These are phyloP conservation scores for Tulasnella sp. DNA, from an alignment of 768 basidiomycete species.

Conservation along the genomic window DNA sequence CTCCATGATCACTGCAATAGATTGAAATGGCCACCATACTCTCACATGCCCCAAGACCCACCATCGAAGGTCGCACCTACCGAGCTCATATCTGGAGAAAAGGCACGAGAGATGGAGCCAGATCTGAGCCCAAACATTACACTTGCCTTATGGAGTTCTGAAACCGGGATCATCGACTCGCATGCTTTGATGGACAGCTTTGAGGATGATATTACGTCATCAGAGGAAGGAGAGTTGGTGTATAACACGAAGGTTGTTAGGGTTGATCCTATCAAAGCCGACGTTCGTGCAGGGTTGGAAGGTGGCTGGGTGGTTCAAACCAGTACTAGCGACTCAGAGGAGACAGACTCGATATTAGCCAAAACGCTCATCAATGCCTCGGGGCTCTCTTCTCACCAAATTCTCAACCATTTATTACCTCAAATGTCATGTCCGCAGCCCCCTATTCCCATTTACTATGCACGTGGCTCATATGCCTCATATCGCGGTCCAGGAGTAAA, in stretches of 20 bases:
- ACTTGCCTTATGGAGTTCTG: conserved; percentile 65
- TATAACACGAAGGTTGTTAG: conserved; percentile 75
- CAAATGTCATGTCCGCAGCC: conserved; percentile 24
- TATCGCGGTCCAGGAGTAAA: conserved; percentile 67
- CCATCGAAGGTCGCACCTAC: conserved; percentile 33
- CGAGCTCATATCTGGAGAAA: conserved; percentile 49
- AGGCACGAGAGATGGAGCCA: conserved; percentile 68
- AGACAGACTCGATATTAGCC: conserved; percentile 51
- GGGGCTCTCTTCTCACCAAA: conserved; percentile 56
- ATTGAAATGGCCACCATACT: conserved; percentile 38
- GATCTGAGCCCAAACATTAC: conserved; percentile 58
- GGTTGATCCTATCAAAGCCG: conserved; percentile 48
- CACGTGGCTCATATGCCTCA: conserved; percentile 73
- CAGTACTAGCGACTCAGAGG: conserved; percentile 36
- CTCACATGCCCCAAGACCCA: conserved; percentile 41
- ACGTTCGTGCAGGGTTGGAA: conserved; percentile 25
- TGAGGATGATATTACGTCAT: conserved; percentile 66
- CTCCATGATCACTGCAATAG: conserved; percentile 34
- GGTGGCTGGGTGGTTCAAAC: conserved; percentile 85
- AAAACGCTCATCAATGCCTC: conserved; percentile 71
- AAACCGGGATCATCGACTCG: conserved; percentile 84
- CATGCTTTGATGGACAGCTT: conserved; percentile 72
- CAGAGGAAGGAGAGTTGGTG: conserved; percentile 54
- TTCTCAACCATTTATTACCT: conserved; percentile 58
- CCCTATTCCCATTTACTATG: conserved; percentile 65